A percentile compares a stretch with the other conserved stretches of the same genome.
phyloP scores from a whole-genome alignment of 805 yeast species.

The Saccharomycopsis amapae region DNA sequence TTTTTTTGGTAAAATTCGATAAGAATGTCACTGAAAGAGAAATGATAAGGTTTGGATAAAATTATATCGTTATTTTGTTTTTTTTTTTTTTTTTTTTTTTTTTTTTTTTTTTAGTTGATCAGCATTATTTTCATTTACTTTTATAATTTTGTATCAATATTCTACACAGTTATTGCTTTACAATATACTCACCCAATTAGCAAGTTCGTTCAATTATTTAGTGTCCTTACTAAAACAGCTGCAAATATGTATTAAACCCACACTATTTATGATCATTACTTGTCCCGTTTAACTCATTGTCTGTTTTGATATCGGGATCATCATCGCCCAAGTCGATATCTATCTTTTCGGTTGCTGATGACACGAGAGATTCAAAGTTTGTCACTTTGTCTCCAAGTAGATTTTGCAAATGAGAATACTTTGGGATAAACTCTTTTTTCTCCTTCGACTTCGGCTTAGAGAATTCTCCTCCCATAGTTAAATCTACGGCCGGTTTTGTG shows the following conservation, averaged over 20 bases:
- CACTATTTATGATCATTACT: too few species aligned
- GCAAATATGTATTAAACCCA: too few species aligned
- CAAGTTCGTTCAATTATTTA: too few species aligned
- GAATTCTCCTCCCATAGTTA: not conserved
- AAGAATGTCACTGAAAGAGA: slow-evolving; percentile 50
- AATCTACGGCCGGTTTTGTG: not conserved
- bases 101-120: not conserved
- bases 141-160: too few species aligned
- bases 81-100: not conserved
- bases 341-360: slow-evolving; percentile 14
- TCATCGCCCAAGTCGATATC: slow-evolving; percentile 1
- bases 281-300: not conserved
- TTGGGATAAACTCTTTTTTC: slow-evolving; percentile 6
- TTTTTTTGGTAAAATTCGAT: slow-evolving; percentile 67
- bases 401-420: slow-evolving; percentile 14
- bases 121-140: too few species aligned
- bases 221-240: too few species aligned
- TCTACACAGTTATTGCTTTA: too few species aligned
- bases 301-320: not conserved
- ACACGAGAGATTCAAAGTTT: slow-evolving; percentile 13
- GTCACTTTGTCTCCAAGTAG: slow-evolving; percentile 14
- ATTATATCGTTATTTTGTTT: too few species aligned
- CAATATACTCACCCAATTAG: too few species aligned
- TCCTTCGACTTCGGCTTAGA: not conserved
- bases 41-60: slow-evolving; percentile 32